Conservation (phyloP, 2,329 filamentous ascomycete species). For the Coniochaeta hoffmannii region DNA sequence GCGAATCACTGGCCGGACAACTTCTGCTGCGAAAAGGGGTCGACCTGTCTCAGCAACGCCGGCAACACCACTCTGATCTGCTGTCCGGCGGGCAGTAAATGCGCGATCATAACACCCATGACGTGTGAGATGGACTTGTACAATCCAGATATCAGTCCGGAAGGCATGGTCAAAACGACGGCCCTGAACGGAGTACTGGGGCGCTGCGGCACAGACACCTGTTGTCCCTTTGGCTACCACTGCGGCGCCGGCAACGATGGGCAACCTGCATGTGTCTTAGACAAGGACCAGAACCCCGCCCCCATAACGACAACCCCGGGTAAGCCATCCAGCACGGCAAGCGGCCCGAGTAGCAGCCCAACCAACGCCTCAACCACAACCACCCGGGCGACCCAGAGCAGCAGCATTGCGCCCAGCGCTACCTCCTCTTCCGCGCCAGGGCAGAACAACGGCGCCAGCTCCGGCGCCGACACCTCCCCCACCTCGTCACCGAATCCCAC, state of each 20-base stretch:
- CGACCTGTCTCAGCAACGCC: slow-evolving; percentile 54
- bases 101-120: slow-evolving; percentile 55
- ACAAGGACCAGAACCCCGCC: slow-evolving; percentile 39
- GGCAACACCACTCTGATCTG: slow-evolving; percentile 62
- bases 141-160: slow-evolving; percentile 47
- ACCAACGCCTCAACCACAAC: slow-evolving; percentile 14
- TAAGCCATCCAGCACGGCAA: slow-evolving; percentile 15
- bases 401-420: background rate
- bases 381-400: background rate
- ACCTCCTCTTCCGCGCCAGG: slow-evolving; percentile 6
- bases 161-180: slow-evolving; percentile 59
- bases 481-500: slow-evolving; percentile 9
- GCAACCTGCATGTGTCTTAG: slow-evolving; percentile 34
- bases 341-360: slow-evolving; percentile 14
- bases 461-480: slow-evolving; percentile 13
- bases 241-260: slow-evolving; percentile 39
- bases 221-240: slow-evolving; percentile 66
- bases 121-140: slow-evolving; percentile 56
- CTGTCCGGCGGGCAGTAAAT: slow-evolving; percentile 54
- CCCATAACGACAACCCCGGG: slow-evolving; percentile 11
- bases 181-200: slow-evolving; percentile 48
- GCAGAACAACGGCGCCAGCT: slow-evolving; percentile 4
- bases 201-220: slow-evolving; percentile 48
- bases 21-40: slow-evolving; percentile 57
- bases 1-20: slow-evolving; percentile 44